Base-by-base conservation (phyloP, 768 basidiomycete species). In the Imleria badia region DNA sequence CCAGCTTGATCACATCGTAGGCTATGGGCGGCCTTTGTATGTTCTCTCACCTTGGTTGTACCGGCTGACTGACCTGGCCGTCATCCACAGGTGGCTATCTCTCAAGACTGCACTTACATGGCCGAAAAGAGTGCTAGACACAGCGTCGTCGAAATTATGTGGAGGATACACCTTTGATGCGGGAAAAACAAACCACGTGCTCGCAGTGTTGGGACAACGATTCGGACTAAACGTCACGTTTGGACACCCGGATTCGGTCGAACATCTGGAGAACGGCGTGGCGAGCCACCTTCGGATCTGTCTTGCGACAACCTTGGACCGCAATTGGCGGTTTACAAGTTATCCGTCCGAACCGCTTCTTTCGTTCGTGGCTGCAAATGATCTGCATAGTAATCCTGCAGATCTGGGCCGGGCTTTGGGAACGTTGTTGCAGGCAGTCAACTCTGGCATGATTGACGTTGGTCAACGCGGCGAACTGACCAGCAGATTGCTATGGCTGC, bases 261-360 rank as follows among this genome's bases (percentile, higher is more conserved):
- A 39, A 14, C 20, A 40, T 36, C 23, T 59, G 9, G 48, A 60
- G 48, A 34, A 5, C 0, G 44, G 44, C 6, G 53, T 66, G 6
- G 52, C 52, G 29, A 62, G 55, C 14, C 50, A 65, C 26, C 52
- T 62, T 2, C 60, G 52, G 2, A 22, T 57, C 8, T 65, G 55
- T 26, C 52, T 47, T 29, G 20, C 29, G 33, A 55, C 35, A 2
- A 56, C 54, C 15, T 15, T 39, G 48, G 52, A 56, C 33, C 45
- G 56, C 14, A 36, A 44, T 14, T 51, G 63, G 53, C 41, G 42
- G n/a, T 61, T 52, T 19, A 60, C 62, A 13, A 35, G 26, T 14
- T 58, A 60, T 39, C 55, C 64, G 15, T 63, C 56, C 17, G 61
- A 66, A n/a, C 52, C 61, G 6, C 14, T 63, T 12, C 14, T 64